Base-by-base conservation (phyloP, 495 filamentous ascomycete species). In the Neurospora sp. region DNA sequence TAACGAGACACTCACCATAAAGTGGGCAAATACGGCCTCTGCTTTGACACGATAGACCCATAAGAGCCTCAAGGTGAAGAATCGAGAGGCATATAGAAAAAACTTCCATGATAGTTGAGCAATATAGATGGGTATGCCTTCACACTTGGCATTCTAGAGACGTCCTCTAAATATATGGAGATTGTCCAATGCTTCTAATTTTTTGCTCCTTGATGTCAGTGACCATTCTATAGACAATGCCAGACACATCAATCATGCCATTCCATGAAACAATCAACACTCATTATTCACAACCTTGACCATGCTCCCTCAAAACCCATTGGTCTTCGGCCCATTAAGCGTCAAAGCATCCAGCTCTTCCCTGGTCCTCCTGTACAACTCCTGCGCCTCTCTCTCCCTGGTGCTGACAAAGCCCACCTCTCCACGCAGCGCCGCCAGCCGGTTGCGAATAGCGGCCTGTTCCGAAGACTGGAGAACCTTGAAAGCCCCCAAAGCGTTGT, bases 331-430 rank as follows among this genome's bases (percentile, higher is more conserved):
- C 71, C 78, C 79, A 39, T 79, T 73, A 38, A 72, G 71, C 70
- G 74, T 76, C 78, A 95, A 82, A 72, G 82, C 85, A 69, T 92
- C 90, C 71, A 98, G 78, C 83, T 98, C 96, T 44, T 93, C 92
- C 79, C 87, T 93, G 73, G 88, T 86, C 73, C 80, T 83, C 78
- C 91, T 86, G 79, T 95, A 98, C 75, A 91, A 79, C 72, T 98
- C 94, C 82, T 99, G 96, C 39, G 92, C 93, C 84, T 97, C 93
- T 69, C 93, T 86, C 85, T 97, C 95, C 72, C 94, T 86, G 73
- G 89, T 90, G 78, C 89, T 91, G 31, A 98, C 87, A 79, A 93
- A 94, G 17, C 85, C 87, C 27, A 96, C 94, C 78, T 97, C 93
- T n/a, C 89, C 89, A 59, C 92, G 89, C 69, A 98, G 83, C 40